Base-by-base conservation (phyloP, 306 rosid species). In the Argentina anserina region DNA sequence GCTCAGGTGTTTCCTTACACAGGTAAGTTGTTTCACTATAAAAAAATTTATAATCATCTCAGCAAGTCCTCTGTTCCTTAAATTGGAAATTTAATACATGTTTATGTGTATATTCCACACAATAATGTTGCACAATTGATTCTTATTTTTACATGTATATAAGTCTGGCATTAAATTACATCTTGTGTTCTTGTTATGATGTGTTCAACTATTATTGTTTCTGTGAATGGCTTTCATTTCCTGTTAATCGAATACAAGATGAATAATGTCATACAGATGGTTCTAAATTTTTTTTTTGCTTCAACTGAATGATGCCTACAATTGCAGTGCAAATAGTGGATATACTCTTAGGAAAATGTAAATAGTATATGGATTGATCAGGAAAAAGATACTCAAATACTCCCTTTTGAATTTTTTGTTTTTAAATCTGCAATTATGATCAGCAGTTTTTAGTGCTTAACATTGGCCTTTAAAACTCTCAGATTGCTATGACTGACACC, bases 1-100 rank as follows among this genome's bases (percentile, higher is more conserved):
- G 78, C 75, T 70, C 89, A 46, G 78, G 81, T 55, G n/a, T 76
- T 39, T 52, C 86, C 82, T 63, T 85, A 60, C 96, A 88, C 55
- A 89, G 97, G 97, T 93, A 75, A 67, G 76, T 63, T 70, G 40
- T 74, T 47, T 76, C 40, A 41, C 31, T 41, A 50, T 49, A 49
- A 47, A 49, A 21, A 21, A 8, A 9, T 25, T 42, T 23, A 50
- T 36, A 36, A 23, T 37, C 60, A 36, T 37, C 26, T 53, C 33
- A 70, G 15, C 36, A 53, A 18, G 74, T 34, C 18, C 15, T 17
- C 6, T 33, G 23, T 61, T 17, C 66, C 14, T 17, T 7, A 31
- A 31, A 15, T 23, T 7, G 2, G 33, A 18, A 18, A 8, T 33
- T 15, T 7, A 61, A 31, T 33, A 33, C 31, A 59, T 28, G 39